These are phyloP conservation scores for Vitis hybrid DNA, from an alignment of 177 flowering plant species.

Conservation along the genomic window DNA sequence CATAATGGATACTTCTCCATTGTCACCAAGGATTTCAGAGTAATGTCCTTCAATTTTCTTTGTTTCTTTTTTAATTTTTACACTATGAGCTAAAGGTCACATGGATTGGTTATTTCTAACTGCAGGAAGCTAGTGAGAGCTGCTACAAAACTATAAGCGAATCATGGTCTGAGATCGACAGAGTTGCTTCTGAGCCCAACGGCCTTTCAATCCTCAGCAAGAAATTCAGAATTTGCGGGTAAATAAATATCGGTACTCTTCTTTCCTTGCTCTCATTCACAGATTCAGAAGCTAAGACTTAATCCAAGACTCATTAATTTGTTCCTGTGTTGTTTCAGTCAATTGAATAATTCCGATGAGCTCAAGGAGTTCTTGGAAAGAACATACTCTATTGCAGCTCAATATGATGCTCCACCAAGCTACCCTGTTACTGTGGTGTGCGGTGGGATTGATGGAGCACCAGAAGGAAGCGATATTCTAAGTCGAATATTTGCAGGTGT, in stretches of 20 bases:
- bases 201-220: conserved; percentile 40
- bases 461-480: conserved; percentile 21
- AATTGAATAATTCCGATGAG: neutral
- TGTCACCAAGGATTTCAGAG: conserved; percentile 44
- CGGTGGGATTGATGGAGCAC: neutral
- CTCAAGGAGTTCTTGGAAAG: conserved; percentile 14
- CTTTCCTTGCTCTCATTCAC: neutral
- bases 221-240: conserved; percentile 48
- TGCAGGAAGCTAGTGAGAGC: conserved; percentile 46
- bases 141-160: conserved; percentile 42
- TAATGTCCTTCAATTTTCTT: conserved; percentile 2
- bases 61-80: neutral
- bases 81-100: neutral
- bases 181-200: conserved; percentile 23
- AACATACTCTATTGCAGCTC: conserved; percentile 8
- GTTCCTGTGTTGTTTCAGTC: too few species aligned
- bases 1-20: conserved; percentile 31
- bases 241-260: neutral
- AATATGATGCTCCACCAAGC: conserved; percentile 15
- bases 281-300: neutral
- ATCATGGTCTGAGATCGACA: conserved; percentile 49
- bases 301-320: too few species aligned
- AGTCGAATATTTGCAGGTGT: conserved; percentile 24
- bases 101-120: neutral
- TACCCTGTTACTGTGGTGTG: conserved; percentile 12